These are phyloP conservation scores for Penicillium vulpinum DNA, from an alignment of 2,329 filamentous ascomycete genomes.

Conservation along the genomic window DNA sequence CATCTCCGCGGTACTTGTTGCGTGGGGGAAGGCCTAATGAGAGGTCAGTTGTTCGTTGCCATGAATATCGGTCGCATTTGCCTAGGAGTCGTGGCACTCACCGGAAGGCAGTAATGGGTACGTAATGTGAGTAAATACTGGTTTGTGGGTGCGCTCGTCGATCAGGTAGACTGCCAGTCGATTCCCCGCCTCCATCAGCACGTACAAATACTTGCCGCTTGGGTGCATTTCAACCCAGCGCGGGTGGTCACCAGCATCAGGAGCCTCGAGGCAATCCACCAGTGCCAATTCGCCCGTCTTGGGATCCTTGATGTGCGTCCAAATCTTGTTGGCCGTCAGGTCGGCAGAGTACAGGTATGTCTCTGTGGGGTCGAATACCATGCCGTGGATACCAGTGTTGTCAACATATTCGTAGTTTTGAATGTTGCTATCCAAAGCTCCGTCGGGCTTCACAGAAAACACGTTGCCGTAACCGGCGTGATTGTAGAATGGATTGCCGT, in stretches of 20 bases:
- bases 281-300: constrained; percentile 64
- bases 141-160: constrained; percentile 69
- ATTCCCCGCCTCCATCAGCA: constrained; percentile 87
- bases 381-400: constrained; percentile 51
- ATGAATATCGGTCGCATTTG: neutral
- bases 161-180: constrained; percentile 78
- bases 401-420: constrained; percentile 49
- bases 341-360: constrained; percentile 52
- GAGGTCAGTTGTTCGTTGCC: constrained; percentile 10
- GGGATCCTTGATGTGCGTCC: constrained; percentile 74
- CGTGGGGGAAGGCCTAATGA: constrained; percentile 39
- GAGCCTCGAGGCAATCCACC: constrained; percentile 71
- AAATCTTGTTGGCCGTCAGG: constrained; percentile 58
- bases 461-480: constrained; percentile 80
- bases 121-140: constrained; percentile 73
- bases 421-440: constrained; percentile 43
- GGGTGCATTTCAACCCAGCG: constrained; percentile 86
- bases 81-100: constrained; percentile 34
- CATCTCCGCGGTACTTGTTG: constrained; percentile 76
- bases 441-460: constrained; percentile 47
- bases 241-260: constrained; percentile 71
- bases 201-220: constrained; percentile 76
- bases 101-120: constrained; percentile 80
- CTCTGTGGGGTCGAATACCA: constrained; percentile 49
- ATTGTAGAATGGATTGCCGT: constrained; percentile 88